Evolutionary conservation across 371 early-diverging fungal species (phyloP).

Genomic region (Conidiobolus incongruus): DNA sequence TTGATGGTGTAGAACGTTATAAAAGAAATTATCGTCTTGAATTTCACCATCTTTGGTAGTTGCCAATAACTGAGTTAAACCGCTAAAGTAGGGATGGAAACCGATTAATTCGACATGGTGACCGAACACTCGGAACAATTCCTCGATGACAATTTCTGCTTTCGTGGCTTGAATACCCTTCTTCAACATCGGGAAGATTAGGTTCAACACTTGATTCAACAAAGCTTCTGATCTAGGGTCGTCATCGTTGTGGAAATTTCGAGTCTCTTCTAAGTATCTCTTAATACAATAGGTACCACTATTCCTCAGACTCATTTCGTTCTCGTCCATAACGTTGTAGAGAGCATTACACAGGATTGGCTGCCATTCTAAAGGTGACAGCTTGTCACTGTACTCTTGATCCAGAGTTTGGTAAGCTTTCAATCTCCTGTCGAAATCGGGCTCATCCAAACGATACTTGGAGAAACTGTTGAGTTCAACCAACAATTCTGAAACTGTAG

Average conservation of each 20-base stretch:
- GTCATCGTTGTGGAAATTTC: background rate
- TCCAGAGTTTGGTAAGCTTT: constrained; percentile 48
- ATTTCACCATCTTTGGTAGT: too few species aligned
- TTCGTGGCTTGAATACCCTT: constrained; percentile 33
- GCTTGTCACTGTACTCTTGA: constrained; percentile 26
- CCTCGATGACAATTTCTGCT: constrained; percentile 36
- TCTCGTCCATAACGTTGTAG: constrained; percentile 48
- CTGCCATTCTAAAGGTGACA: constrained; percentile 56
- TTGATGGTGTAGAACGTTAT: constrained; percentile 84
- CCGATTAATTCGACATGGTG: constrained; percentile 43
- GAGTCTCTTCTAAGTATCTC: constrained; percentile 28
- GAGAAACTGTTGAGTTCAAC: constrained; percentile 60
- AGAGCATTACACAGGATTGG: constrained; percentile 77
- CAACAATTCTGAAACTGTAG: constrained; percentile 24
- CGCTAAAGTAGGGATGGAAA: constrained; percentile 25
- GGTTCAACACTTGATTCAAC: constrained; percentile 23
- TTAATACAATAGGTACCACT: constrained; percentile 47
- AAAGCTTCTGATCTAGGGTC: constrained; percentile 7
- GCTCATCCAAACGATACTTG: constrained; percentile 50
- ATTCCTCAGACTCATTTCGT: constrained; percentile 74
- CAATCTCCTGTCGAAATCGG: constrained; percentile 65
- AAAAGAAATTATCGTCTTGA: constrained; percentile 74
- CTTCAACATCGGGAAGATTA: constrained; percentile 54
- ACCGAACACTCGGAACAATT: constrained; percentile 39
- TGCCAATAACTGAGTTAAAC: constrained; percentile 33